Conservation (phyloP, 768 basidiomycete species). For the Suillus decipiens region DNA sequence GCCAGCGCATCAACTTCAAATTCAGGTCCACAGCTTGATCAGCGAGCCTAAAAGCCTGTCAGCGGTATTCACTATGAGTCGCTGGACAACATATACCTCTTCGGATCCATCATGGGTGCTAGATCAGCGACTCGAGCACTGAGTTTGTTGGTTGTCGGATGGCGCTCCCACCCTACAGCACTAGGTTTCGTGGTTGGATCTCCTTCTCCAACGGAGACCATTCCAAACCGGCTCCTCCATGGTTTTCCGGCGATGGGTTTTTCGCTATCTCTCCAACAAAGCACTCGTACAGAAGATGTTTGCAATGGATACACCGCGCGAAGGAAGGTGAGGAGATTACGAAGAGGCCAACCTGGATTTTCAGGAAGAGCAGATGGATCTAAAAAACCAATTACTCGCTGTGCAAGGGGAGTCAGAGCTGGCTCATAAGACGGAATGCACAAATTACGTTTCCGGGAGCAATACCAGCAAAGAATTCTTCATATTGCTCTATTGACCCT, state of each 20-base stretch:
- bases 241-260: constrained; percentile 37
- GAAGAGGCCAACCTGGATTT: constrained; percentile 90
- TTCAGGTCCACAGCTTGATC: constrained; percentile 98
- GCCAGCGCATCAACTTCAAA: constrained; percentile 97
- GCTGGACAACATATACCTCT: constrained; percentile 46
- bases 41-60: constrained; percentile 60
- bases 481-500: constrained; percentile 57
- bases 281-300: constrained; percentile 55
- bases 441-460: constrained; percentile 42
- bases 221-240: constrained; percentile 69
- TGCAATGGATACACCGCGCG: constrained; percentile 54
- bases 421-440: neutral
- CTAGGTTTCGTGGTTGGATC: constrained; percentile 41
- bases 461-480: constrained; percentile 54
- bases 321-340: constrained; percentile 88
- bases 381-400: constrained; percentile 65
- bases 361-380: constrained; percentile 81
- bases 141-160: constrained; percentile 75
- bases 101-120: constrained; percentile 96
- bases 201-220: constrained; percentile 34
- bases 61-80: neutral
- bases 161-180: constrained; percentile 97
- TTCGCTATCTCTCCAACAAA: constrained; percentile 78
- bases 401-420: constrained; percentile 1
- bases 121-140: constrained; percentile 87